phyloP scores from a whole-genome alignment of 2,329 filamentous ascomycete species.

The Colletotrichum navitas region DNA sequence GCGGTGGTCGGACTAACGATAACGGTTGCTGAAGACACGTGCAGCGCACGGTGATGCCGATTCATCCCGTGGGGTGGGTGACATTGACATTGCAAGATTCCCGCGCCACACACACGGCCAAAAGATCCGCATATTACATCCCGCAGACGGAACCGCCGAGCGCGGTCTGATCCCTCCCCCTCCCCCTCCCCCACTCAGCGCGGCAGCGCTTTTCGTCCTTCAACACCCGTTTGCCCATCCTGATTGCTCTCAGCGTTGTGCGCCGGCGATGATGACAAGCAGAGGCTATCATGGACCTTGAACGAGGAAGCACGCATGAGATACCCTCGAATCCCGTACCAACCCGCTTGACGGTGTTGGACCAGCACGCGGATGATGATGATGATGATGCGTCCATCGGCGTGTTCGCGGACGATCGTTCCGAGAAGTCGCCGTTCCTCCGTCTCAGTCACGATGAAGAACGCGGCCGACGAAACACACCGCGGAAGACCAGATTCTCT shows the following conservation, averaged over 20 bases:
- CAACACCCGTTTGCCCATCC: neutral
- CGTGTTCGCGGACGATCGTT: slow-evolving; percentile 2
- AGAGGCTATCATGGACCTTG: slow-evolving; percentile 21
- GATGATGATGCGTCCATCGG: neutral
- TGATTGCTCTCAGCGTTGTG: neutral
- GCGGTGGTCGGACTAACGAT: neutral
- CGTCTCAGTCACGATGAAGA: neutral
- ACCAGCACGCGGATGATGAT: neutral
- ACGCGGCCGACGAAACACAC: neutral
- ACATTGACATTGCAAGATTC: neutral
- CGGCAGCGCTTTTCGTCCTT: neutral
- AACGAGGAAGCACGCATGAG: slow-evolving; percentile 16
- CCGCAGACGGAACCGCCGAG: neutral
- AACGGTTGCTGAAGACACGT: neutral
- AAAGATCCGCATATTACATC: neutral
- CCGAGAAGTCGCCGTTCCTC: slow-evolving; percentile 35
- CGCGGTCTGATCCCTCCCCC: too few species aligned
- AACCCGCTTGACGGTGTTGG: neutral
- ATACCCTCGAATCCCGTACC: neutral
- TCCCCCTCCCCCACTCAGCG: too few species aligned
- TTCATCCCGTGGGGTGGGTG: neutral
- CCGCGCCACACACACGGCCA: neutral
- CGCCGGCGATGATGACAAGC: neutral
- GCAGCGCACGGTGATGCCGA: neutral
- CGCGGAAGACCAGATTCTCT: neutral